Conservation (phyloP, 768 basidiomycete genomes). For the Pleurotus ostreatus region DNA sequence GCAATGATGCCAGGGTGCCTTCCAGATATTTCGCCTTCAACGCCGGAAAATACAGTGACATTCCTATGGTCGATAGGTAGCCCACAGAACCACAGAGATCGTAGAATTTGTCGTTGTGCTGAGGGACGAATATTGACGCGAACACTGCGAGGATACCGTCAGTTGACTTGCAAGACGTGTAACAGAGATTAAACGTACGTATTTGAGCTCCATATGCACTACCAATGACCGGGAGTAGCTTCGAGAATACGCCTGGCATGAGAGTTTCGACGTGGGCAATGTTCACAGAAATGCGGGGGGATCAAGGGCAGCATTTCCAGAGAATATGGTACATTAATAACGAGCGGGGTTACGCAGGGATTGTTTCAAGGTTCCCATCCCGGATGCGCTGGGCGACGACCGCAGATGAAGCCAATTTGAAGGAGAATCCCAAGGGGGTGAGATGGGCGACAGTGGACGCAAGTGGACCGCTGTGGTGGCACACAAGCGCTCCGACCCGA, state of each 20-base stretch:
- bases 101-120: slow-evolving; percentile 60
- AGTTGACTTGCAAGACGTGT: not conserved
- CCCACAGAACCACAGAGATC: slow-evolving; percentile 65
- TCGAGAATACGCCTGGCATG: slow-evolving; percentile 36
- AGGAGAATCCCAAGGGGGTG: not conserved
- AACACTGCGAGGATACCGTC: slow-evolving; percentile 30
- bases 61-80: slow-evolving; percentile 56
- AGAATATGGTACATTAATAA: not conserved
- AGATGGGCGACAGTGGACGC: not conserved
- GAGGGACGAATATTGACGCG: slow-evolving; percentile 62
- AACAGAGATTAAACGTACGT: slow-evolving; percentile 24
- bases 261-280: not conserved
- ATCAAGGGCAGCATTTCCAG: not conserved
- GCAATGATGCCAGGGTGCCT: slow-evolving; percentile 31
- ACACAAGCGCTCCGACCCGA: not conserved
- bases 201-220: slow-evolving; percentile 52
- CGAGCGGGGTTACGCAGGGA: not conserved
- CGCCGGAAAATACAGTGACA: slow-evolving; percentile 61
- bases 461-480: not conserved
- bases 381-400: not conserved
- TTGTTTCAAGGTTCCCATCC: not conserved
- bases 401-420: not conserved
- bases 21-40: slow-evolving; percentile 47
- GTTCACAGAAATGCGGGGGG: not conserved
- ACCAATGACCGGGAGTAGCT: slow-evolving; percentile 42